Evolutionary conservation across 2,329 filamentous ascomycete genomes (phyloP).

Genomic region (Thelonectria blattea): DNA sequence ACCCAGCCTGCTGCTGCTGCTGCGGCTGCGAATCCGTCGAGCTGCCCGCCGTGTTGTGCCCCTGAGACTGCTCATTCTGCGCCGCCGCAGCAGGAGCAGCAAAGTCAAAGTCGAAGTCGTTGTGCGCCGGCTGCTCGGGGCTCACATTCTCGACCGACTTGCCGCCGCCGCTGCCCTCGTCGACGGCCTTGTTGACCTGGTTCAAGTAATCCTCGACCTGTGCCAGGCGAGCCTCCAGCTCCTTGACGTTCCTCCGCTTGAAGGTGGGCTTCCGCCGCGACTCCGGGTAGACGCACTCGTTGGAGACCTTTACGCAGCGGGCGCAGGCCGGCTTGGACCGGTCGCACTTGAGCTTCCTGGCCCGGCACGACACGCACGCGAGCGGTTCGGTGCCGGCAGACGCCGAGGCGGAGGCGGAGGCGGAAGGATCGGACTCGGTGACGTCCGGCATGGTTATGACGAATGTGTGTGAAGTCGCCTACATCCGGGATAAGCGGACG

Average conservation of each 20-base stretch:
- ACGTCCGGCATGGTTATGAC: constrained; percentile 34
- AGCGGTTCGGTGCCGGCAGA: constrained; percentile 54
- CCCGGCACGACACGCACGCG: constrained; percentile 83
- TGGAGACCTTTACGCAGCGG: constrained; percentile 76
- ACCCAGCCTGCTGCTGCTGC: constrained; percentile 13
- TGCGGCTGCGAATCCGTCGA: constrained; percentile 12
- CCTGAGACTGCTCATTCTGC: constrained; percentile 8
- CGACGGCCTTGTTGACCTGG: constrained; percentile 57
- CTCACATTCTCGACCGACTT: constrained; percentile 32
- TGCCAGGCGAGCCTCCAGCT: constrained; percentile 86
- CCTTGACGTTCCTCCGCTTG: constrained; percentile 88
- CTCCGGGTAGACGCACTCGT: constrained; percentile 87
- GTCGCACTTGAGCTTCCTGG: constrained; percentile 88
- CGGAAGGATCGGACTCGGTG: constrained; percentile 31
- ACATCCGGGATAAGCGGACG: constrained; percentile 24
- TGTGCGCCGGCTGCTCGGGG: constrained; percentile 25
- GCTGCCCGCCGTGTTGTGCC: background rate
- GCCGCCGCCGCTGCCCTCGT: constrained; percentile 26
- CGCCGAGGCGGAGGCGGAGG: constrained; percentile 15
- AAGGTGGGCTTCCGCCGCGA: constrained; percentile 86
- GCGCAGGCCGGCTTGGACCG: constrained; percentile 78
- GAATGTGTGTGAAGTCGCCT: constrained; percentile 5
- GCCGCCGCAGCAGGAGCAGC: too few species aligned
- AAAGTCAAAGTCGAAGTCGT: constrained; percentile 23
- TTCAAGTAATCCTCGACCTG: constrained; percentile 84